A percentile compares a stretch with the other conserved stretches of the same genome.
These are phyloP conservation scores for Candida sphagnicola DNA, from an alignment of 805 yeast species.

Conservation along the genomic window DNA sequence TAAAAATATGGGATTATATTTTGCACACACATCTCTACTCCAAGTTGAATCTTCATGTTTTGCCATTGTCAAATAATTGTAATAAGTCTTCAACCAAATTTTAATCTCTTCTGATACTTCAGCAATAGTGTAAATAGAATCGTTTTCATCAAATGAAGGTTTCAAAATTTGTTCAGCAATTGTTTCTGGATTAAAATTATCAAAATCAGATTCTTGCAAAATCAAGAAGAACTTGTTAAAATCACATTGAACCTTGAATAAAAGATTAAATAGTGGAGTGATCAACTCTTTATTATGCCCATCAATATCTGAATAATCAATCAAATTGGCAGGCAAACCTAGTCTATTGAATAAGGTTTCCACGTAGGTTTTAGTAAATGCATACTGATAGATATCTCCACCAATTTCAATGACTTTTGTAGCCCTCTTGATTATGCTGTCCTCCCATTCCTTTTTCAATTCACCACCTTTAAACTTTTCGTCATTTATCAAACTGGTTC, in stretches of 20 bases:
- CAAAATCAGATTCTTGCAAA: slow-evolving; percentile 47
- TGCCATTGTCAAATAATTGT: slow-evolving; percentile 38
- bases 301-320: slow-evolving; percentile 28
- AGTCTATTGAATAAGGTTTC: slow-evolving; percentile 59
- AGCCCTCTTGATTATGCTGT: slow-evolving; percentile 55
- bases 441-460: slow-evolving; percentile 47
- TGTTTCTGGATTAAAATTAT: slow-evolving; percentile 8
- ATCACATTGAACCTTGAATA: slow-evolving; percentile 63
- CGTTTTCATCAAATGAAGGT: slow-evolving; percentile 20
- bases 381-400: slow-evolving; percentile 60
- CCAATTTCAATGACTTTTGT: slow-evolving; percentile 58
- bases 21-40: slow-evolving; percentile 22
- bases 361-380: slow-evolving; percentile 57
- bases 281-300: slow-evolving; percentile 44
- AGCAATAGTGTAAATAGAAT: slow-evolving; percentile 20
- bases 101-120: slow-evolving; percentile 39
- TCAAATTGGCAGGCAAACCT: slow-evolving; percentile 50
- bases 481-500: slow-evolving; percentile 46
- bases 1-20: slow-evolving; percentile 70
- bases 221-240: slow-evolving; percentile 74
- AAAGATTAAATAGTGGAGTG: slow-evolving; percentile 56
- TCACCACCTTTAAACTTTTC: slow-evolving; percentile 38
- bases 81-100: slow-evolving; percentile 53
- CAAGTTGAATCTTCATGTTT: slow-evolving; percentile 29
- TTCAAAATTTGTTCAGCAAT: slow-evolving; percentile 18